Evolutionary conservation across 345 rosid species (phyloP), one percentile per base, ranked within the genome.

Genomic region (Syzygium jambos): DNA sequence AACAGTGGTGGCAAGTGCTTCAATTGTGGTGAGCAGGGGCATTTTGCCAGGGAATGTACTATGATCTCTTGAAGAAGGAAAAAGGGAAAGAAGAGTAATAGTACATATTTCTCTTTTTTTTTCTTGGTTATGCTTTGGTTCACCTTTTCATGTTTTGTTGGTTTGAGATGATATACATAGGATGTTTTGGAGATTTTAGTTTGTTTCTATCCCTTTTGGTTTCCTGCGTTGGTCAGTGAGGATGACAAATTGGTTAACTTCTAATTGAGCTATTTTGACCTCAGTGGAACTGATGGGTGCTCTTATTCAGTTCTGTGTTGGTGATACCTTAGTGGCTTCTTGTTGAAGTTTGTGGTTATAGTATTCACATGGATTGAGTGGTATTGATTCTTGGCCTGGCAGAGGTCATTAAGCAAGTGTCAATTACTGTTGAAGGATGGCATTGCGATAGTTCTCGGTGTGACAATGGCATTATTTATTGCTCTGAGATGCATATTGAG

Each of bases 41-140:
- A 94, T 89, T 86, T 86, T 87, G 92, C 93, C 0, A 93, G 91
- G 86, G 93, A 93, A 25, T 94, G 95, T 73, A 73, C 82, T 41
- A 73, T 68, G 22, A 87, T 52, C 5, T 89, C 91, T 85, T 56
- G 78, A 57, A 56, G 77, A 19, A 85, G 87, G 57, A 4, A 19
- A 84, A 84, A 3, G 53, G 86, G 86, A 84, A 34, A 84, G 59
- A 17, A 84, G 86, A 85, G 86, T 43, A 1, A 46, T 63, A 85
- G 77, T 85, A 57, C 87, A 88, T 87, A 89, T 89, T 85, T 78
- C 92, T 89, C 90, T 85, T 89, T 86, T 89, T 86, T 43, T 52
- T 89, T 16, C 78, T 85, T 84, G 51, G 78, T 23, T n/a, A 73
- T 87, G 27, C 29, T 57, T 61, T 86, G n/a, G 27, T 43, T 85